These are phyloP conservation scores for Penicillium corylophilum DNA, from an alignment of 2,329 filamentous ascomycete species.

Conservation along the genomic window DNA sequence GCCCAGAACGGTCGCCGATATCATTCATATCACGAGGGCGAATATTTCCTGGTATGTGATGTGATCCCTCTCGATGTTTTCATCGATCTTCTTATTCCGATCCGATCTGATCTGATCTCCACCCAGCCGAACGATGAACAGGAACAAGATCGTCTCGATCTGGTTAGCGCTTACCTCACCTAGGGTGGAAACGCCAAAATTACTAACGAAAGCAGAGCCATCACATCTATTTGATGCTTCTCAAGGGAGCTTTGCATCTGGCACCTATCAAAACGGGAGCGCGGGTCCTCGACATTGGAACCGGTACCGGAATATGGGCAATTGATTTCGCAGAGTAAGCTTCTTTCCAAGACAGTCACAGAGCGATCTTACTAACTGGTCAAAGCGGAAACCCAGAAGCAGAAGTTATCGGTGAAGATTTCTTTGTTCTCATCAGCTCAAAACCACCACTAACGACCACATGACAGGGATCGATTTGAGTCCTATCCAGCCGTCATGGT, in stretches of 20 bases:
- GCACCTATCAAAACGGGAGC: constrained; percentile 27
- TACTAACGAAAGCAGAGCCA: constrained; percentile 26
- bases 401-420: constrained; percentile 30
- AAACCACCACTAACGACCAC: background rate
- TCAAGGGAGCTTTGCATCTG: constrained; percentile 28
- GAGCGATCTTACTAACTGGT: background rate
- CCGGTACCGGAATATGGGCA: constrained; percentile 40
- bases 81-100: background rate
- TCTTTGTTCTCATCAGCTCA: background rate
- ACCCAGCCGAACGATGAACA: constrained; percentile 34
- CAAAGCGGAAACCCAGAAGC: constrained; percentile 27
- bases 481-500: constrained; percentile 34
- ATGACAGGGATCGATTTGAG: constrained; percentile 31
- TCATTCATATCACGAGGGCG: constrained; percentile 33
- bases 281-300: constrained; percentile 37
- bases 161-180: constrained; percentile 21
- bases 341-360: background rate
- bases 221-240: constrained; percentile 35
- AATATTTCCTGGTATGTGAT: constrained; percentile 29
- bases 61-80: background rate
- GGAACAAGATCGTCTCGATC: constrained; percentile 38
- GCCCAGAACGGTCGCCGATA: constrained; percentile 33
- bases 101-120: background rate
- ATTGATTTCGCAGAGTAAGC: constrained; percentile 39
- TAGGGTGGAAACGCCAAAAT: background rate